These are phyloP conservation scores for Sarcomyxa edulis DNA, from an alignment of 768 basidiomycete genomes.

Conservation along the genomic window DNA sequence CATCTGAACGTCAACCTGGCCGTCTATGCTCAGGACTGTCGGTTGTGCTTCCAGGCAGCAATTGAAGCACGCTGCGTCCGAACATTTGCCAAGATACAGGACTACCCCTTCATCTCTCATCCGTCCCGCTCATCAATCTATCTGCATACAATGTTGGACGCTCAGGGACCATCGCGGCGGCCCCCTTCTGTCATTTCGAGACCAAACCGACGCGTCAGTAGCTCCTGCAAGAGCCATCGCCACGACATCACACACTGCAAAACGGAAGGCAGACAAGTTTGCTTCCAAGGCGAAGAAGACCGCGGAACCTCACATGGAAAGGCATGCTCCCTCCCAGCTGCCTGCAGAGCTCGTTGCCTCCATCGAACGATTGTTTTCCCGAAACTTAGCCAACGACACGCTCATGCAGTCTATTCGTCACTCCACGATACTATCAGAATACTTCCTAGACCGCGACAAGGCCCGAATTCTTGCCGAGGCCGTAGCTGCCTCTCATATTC, in stretches of 20 bases:
- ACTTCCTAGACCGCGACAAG: slow-evolving; percentile 27
- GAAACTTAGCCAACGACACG: not conserved
- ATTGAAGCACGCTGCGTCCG: slow-evolving; percentile 35
- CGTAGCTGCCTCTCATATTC: slow-evolving; percentile 26
- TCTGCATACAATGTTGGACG: slow-evolving; percentile 6
- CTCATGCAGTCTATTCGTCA: slow-evolving; percentile 12
- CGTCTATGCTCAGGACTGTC: slow-evolving; percentile 73
- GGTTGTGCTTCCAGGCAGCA: slow-evolving; percentile 48
- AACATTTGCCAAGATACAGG: slow-evolving; percentile 16
- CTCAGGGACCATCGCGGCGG: not conserved
- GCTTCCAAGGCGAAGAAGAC: too few species aligned
- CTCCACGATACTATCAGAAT: slow-evolving; percentile 14
- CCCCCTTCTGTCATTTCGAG: not conserved
- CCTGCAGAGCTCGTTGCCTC: slow-evolving; percentile 1
- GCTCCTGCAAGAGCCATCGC: slow-evolving; percentile 8
- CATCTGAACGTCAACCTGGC: slow-evolving; percentile 32
- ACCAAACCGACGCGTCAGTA: not conserved
- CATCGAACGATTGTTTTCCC: not conserved
- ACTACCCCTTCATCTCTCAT: slow-evolving; percentile 9
- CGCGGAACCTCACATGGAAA: slow-evolving; percentile 1
- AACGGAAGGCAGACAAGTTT: too few species aligned
- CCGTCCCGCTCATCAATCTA: slow-evolving; percentile 4
- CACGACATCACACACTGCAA: slow-evolving; percentile 2
- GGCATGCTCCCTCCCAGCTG: not conserved
- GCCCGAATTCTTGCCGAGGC: slow-evolving; percentile 24